These are phyloP conservation scores for Colletotrichum sidae DNA, from an alignment of 2,329 filamentous ascomycete species.

Conservation along the genomic window DNA sequence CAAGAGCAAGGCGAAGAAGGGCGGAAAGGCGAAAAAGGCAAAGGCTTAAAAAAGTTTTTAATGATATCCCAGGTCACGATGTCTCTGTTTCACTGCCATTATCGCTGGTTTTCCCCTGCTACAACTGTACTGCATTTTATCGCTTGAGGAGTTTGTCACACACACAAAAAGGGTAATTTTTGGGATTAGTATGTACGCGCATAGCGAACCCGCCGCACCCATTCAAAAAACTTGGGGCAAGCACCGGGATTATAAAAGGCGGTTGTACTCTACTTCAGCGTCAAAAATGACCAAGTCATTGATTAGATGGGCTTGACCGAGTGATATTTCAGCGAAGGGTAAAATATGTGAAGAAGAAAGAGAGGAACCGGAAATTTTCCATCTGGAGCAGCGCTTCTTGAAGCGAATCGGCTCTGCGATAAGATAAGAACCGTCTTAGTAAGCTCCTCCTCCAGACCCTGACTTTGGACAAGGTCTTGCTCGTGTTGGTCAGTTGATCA, in stretches of 20 bases:
- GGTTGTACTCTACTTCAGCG: slow-evolving; percentile 64
- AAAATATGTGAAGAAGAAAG: slow-evolving; percentile 59
- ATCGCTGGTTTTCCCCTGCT: slow-evolving; percentile 4
- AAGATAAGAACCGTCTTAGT: slow-evolving; percentile 32
- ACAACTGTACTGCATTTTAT: slow-evolving; percentile 12
- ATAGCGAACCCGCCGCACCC: slow-evolving; percentile 72
- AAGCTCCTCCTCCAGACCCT: background rate
- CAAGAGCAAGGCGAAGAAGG: slow-evolving; percentile 48
- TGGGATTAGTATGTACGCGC: slow-evolving; percentile 61
- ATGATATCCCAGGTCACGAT: slow-evolving; percentile 33
- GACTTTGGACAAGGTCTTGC: slow-evolving; percentile 1
- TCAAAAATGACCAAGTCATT: slow-evolving; percentile 58
- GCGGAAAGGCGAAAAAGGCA: slow-evolving; percentile 46
- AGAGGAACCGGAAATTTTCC: slow-evolving; percentile 20
- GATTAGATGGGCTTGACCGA: slow-evolving; percentile 45
- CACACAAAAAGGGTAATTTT: slow-evolving; percentile 15
- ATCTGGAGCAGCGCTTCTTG: slow-evolving; percentile 18
- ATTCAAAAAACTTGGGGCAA: slow-evolving; percentile 53
- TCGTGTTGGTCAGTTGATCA: slow-evolving; percentile 26
- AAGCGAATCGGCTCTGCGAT: slow-evolving; percentile 9
- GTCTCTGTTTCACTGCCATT: background rate
- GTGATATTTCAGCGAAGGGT: slow-evolving; percentile 55
- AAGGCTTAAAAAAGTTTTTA: slow-evolving; percentile 47
- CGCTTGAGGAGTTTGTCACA: slow-evolving; percentile 13
- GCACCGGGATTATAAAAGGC: slow-evolving; percentile 72